These are phyloP conservation scores for Xylariomycetidae sp. DNA, from an alignment of 2,329 filamentous ascomycete species.

Conservation along the genomic window DNA sequence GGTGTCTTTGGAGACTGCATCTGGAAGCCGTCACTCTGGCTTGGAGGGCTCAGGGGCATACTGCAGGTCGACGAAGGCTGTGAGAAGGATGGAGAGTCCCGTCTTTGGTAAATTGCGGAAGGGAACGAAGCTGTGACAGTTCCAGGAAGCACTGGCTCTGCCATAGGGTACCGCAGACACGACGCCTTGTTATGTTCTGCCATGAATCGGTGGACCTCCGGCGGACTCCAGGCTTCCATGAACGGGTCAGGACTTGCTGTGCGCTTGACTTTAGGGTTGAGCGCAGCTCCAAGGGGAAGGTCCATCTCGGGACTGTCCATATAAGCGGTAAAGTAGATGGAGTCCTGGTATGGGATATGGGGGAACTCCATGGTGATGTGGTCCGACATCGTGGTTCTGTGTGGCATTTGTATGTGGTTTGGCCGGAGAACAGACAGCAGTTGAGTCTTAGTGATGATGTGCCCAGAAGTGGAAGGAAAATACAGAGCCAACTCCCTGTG, in stretches of 20 bases:
- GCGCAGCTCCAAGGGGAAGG: slow-evolving; percentile 11
- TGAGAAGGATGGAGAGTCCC: slow-evolving; percentile 33
- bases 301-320: slow-evolving; percentile 9
- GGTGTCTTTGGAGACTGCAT: slow-evolving; percentile 32
- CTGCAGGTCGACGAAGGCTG: slow-evolving; percentile 31
- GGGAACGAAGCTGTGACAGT: slow-evolving; percentile 13
- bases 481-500: too few species aligned
- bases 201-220: slow-evolving; percentile 23
- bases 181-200: slow-evolving; percentile 22
- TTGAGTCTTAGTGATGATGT: too few species aligned
- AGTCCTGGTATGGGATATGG: slow-evolving; percentile 12
- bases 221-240: slow-evolving; percentile 14
- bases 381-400: too few species aligned
- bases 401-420: too few species aligned
- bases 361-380: too few species aligned
- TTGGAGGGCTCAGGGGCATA: slow-evolving; percentile 31
- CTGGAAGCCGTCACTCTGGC: slow-evolving; percentile 33
- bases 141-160: slow-evolving; percentile 13
- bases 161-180: slow-evolving; percentile 16
- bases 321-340: slow-evolving; percentile 8
- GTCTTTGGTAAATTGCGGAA: slow-evolving; percentile 20
- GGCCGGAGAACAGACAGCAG: too few species aligned
- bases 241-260: slow-evolving; percentile 12
- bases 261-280: slow-evolving; percentile 24
- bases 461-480: too few species aligned